These are phyloP conservation scores for Pseudofabraea citricarpa DNA, from an alignment of 2,329 filamentous ascomycete genomes.

Conservation along the genomic window DNA sequence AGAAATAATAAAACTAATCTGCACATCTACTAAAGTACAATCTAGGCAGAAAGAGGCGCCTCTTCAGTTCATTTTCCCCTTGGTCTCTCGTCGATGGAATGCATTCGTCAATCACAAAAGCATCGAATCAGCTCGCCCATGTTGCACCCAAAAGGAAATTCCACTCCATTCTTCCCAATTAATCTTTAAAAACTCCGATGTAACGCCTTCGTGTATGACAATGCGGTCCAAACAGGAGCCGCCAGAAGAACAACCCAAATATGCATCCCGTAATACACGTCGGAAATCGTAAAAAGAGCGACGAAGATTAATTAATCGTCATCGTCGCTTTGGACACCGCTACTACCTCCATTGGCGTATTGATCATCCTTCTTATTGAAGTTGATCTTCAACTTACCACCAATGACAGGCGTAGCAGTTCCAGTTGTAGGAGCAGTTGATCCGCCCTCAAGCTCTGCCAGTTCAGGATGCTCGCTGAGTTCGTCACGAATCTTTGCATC, in stretches of 20 bases:
- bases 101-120: no score
- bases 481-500: conserved; percentile 48
- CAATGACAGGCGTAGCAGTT: conserved; percentile 60
- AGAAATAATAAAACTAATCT: background rate
- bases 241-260: no score
- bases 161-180: no score
- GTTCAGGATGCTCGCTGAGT: conserved; percentile 48
- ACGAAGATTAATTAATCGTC: conserved; percentile 38
- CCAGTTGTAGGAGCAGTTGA: conserved; percentile 48
- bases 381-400: conserved; percentile 62
- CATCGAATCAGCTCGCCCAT: no score
- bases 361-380: conserved; percentile 37
- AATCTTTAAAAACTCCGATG: no score
- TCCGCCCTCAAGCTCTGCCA: conserved; percentile 46
- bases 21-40: conserved; percentile 28
- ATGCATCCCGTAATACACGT: no score
- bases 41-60: conserved; percentile 18
- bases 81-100: no score
- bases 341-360: conserved; percentile 35
- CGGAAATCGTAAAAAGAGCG: no score
- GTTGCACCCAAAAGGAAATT: no score
- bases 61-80: no score
- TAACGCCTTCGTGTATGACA: no score
- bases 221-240: no score
- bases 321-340: conserved; percentile 46